Evolutionary conservation across 371 early-diverging fungal genomes (phyloP).

Genomic region (Circinella minor): DNA sequence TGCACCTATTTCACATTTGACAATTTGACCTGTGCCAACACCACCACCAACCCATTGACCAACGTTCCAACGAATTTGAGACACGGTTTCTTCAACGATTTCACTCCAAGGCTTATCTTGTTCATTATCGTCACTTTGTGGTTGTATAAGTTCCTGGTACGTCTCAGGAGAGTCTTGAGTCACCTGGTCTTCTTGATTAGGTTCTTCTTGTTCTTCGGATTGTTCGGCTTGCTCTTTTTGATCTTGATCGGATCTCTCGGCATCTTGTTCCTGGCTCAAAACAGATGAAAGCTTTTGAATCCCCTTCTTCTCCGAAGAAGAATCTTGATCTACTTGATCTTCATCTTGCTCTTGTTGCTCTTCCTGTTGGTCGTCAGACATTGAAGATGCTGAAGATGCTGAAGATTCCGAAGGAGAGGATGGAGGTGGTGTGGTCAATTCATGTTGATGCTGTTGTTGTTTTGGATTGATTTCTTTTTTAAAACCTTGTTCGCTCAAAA

Average conservation of each 20-base stretch:
- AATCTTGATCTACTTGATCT: not conserved
- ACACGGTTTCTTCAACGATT: slow-evolving; percentile 18
- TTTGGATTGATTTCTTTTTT: not conserved
- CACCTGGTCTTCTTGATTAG: not conserved
- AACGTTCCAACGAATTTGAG: slow-evolving; percentile 21
- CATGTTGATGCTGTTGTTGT: slow-evolving; percentile 9
- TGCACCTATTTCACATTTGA: slow-evolving; percentile 19
- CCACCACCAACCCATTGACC: slow-evolving; percentile 28
- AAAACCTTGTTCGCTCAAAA: slow-evolving; percentile 11
- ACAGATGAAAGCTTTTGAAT: not conserved
- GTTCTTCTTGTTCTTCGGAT: not conserved
- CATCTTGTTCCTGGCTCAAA: not conserved
- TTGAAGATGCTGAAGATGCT: not conserved
- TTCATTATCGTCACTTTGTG: not conserved
- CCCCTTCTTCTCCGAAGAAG: not conserved
- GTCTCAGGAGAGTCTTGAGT: not conserved
- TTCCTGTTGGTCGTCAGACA: not conserved
- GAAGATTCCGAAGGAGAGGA: slow-evolving; percentile 12
- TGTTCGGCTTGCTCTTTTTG: not conserved
- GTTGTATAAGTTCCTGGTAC: not conserved
- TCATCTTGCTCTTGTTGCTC: not conserved
- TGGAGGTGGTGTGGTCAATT: slow-evolving; percentile 11
- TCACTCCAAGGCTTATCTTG: not conserved
- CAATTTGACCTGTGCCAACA: slow-evolving; percentile 25
- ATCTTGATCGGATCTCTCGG: slow-evolving; percentile 7